phyloP scores from a whole-genome alignment of 2,329 filamentous ascomycete genomes.

The Dothideomycetes sp. region DNA sequence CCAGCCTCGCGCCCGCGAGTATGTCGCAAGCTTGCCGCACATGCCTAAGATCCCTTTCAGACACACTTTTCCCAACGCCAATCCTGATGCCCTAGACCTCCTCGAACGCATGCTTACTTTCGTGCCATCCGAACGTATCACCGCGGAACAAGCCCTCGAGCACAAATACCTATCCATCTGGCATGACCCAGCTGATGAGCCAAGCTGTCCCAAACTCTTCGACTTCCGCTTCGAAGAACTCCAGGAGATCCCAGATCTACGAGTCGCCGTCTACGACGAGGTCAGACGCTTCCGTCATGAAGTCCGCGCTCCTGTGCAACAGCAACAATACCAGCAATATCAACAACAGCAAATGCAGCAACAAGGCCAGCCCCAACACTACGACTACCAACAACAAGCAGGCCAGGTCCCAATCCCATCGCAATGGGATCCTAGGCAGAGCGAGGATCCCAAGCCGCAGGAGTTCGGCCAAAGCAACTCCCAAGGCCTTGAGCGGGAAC shows the following conservation, averaged over 20 bases:
- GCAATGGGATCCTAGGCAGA: constrained; percentile 44
- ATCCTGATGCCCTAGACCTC: constrained; percentile 89
- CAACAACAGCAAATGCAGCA: constrained; percentile 20
- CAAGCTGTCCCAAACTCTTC: constrained; percentile 83
- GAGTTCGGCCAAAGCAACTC: constrained; percentile 19
- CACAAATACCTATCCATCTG: constrained; percentile 95
- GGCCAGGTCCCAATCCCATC: constrained; percentile 52
- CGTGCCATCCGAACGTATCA: constrained; percentile 85
- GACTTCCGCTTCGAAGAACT: constrained; percentile 99
- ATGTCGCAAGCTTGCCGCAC: constrained; percentile 74
- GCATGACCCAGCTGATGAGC: constrained; percentile 96
- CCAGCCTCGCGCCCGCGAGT: constrained; percentile 91
- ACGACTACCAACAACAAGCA: constrained; percentile 22
- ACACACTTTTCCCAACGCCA: constrained; percentile 82
- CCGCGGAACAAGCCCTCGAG: constrained; percentile 88
- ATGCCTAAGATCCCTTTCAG: constrained; percentile 92
- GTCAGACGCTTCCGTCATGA: constrained; percentile 67
- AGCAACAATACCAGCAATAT: constrained; percentile 28
- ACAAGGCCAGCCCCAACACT: constrained; percentile 32
- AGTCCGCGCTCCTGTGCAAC: constrained; percentile 31
- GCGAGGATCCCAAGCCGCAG: constrained; percentile 53
- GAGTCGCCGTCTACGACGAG: constrained; percentile 94
- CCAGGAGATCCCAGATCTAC: constrained; percentile 90
- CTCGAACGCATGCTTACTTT: constrained; percentile 97
- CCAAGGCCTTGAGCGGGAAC: constrained; percentile 30